These are phyloP conservation scores for Annulohypoxylon stygium DNA, from an alignment of 495 filamentous ascomycete genomes.

Conservation along the genomic window DNA sequence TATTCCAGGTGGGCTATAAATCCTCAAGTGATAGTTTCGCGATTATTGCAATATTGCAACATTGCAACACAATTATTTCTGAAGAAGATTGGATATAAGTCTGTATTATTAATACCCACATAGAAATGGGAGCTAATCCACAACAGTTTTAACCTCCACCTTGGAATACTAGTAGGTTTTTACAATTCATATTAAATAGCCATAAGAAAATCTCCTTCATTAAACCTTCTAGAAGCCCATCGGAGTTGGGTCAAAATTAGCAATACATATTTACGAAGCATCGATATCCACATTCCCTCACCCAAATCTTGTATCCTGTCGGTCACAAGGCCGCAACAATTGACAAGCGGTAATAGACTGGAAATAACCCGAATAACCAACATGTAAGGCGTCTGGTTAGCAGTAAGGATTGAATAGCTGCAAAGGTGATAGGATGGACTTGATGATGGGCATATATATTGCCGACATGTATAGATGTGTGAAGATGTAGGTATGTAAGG, in stretches of 20 bases:
- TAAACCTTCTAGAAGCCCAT: constrained; percentile 7
- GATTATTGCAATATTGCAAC: constrained; percentile 2
- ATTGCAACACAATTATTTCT: not conserved
- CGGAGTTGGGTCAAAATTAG: not conserved
- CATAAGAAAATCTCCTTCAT: not conserved
- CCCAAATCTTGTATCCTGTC: constrained; percentile 5
- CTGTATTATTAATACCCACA: not conserved
- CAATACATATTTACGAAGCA: constrained; percentile 12
- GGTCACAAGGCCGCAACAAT: constrained; percentile 12
- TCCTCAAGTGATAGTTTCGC: not conserved
- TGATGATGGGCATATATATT: constrained; percentile 1
- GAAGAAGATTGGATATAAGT: not conserved
- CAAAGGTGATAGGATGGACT: constrained; percentile 27
- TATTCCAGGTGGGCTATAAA: constrained; percentile 1
- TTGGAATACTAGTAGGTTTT: not conserved
- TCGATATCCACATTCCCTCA: not conserved
- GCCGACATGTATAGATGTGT: not conserved
- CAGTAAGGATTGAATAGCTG: constrained; percentile 7
- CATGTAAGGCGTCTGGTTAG: not conserved
- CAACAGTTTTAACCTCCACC: not conserved
- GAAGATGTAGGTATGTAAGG: not conserved
- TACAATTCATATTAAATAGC: not conserved
- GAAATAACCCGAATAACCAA: constrained; percentile 29
- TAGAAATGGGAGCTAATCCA: no score
- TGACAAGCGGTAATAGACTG: constrained; percentile 37